A percentile compares a stretch with the other conserved stretches of the same genome.
Conservation (phyloP, 2,329 filamentous ascomycete species). For the Talaromyces sp. region DNA sequence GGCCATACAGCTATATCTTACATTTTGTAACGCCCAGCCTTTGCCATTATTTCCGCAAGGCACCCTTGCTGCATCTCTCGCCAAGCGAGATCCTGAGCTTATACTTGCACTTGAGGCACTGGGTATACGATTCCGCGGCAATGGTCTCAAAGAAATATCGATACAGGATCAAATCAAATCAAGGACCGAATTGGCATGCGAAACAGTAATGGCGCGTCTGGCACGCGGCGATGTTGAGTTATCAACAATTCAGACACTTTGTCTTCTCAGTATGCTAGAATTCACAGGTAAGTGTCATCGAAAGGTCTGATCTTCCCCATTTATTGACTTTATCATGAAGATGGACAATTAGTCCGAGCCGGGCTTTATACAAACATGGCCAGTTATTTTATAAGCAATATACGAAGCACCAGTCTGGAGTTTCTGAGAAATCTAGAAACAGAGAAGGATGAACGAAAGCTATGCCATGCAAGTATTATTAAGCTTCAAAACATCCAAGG, state of each 20-base stretch:
- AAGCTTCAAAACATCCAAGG: slow-evolving; percentile 43
- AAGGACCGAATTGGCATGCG: slow-evolving; percentile 23
- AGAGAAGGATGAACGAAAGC: slow-evolving; percentile 24
- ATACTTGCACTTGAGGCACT: slow-evolving; percentile 33
- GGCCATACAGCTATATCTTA: slow-evolving; percentile 30
- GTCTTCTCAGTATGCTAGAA: slow-evolving; percentile 34
- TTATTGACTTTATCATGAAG: slow-evolving; percentile 5
- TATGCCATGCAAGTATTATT: slow-evolving; percentile 38
- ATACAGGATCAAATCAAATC: slow-evolving; percentile 14
- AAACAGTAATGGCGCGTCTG: slow-evolving; percentile 31
- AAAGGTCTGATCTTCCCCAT: not conserved
- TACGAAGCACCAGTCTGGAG: slow-evolving; percentile 14
- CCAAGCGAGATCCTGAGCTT: slow-evolving; percentile 29
- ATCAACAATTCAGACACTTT: slow-evolving; percentile 38
- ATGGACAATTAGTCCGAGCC: slow-evolving; percentile 23
- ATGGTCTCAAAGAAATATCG: slow-evolving; percentile 10
- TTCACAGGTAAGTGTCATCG: slow-evolving; percentile 31
- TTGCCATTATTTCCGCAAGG: slow-evolving; percentile 31
- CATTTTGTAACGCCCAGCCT: slow-evolving; percentile 38
- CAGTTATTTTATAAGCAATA: slow-evolving; percentile 21
- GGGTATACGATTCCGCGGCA: slow-evolving; percentile 29
- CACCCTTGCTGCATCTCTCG: slow-evolving; percentile 18
- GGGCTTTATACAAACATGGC: slow-evolving; percentile 22
- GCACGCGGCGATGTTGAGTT: slow-evolving; percentile 34
- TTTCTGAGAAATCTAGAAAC: slow-evolving; percentile 20